Conservation (phyloP, 75 land plant genomes). For the Adiantum capillusveneris region DNA sequence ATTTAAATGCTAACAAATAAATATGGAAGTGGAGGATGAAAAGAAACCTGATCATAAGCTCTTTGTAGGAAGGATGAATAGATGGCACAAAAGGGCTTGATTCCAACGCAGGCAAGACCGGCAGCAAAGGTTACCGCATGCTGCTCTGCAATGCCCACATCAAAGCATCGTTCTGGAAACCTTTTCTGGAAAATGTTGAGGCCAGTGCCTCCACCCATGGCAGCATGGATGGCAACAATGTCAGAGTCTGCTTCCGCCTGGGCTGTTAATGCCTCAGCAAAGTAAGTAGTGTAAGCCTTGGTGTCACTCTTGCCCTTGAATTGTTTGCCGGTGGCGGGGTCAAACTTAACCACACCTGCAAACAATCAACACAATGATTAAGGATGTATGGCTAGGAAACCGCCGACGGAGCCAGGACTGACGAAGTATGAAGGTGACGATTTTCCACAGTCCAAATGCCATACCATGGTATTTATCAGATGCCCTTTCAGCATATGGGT, state of each 20-base stretch:
- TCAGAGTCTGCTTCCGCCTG: constrained; percentile 60
- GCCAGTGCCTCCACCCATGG: constrained; percentile 54
- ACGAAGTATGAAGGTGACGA: too few relatives aligned
- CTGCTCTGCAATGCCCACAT: constrained; percentile 84
- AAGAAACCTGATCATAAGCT: constrained; percentile 76
- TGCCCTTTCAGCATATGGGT: constrained; percentile 35
- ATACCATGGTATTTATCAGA: constrained; percentile 37
- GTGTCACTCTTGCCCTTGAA: constrained; percentile 19
- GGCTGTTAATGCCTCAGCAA: constrained; percentile 55
- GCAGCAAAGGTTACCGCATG: constrained; percentile 85
- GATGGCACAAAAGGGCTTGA: constrained; percentile 68
- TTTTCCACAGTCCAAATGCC: too few relatives aligned
- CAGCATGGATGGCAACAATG: constrained; percentile 59
- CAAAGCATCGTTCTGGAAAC: constrained; percentile 67
- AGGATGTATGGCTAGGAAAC: too few relatives aligned
- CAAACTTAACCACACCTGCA: constrained; percentile 32
- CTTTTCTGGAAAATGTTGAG: constrained; percentile 39
- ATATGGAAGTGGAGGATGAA: too few relatives aligned
- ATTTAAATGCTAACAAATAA: too few relatives aligned
- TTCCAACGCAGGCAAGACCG: constrained; percentile 67
- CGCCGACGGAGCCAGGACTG: too few relatives aligned
- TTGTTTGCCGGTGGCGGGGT: constrained; percentile 38
- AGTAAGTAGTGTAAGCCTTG: constrained; percentile 49
- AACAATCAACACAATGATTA: too few relatives aligned
- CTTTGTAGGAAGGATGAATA: constrained; percentile 65